Evolutionary conservation across 345 rosid genomes (phyloP).

Genomic region (Triadica sebifera): DNA sequence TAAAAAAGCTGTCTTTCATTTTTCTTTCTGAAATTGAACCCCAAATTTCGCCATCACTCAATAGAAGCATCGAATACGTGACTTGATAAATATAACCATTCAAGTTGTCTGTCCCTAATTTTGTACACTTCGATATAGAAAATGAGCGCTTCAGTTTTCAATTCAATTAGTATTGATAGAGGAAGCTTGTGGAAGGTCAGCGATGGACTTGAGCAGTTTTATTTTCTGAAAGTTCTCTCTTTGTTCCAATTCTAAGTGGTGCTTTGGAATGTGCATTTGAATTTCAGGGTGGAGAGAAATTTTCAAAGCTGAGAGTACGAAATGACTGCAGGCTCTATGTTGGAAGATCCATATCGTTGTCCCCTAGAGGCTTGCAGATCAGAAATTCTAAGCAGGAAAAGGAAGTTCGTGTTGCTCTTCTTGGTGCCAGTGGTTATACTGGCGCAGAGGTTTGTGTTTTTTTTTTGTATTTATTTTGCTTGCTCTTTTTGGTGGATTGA

Average conservation of each 20-base stretch:
- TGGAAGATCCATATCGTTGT: constrained; percentile 38
- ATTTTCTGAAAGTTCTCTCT: not conserved
- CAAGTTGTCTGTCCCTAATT: not conserved
- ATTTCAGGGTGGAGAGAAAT: constrained; percentile 22
- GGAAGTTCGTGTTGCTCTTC: constrained; percentile 76
- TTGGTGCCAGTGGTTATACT: constrained; percentile 99
- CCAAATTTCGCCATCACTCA: not conserved
- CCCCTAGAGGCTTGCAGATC: constrained; percentile 40
- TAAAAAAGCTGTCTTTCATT: not conserved
- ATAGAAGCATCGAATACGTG: not conserved
- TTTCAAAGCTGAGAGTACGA: not conserved
- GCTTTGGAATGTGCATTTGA: too few species aligned
- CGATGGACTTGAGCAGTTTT: not conserved
- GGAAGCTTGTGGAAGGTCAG: constrained; percentile 50
- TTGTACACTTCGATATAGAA: constrained; percentile 14
- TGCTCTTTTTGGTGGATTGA: not conserved
- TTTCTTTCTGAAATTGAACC: too few species aligned
- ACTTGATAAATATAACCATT: not conserved
- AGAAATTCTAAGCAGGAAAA: constrained; percentile 37
- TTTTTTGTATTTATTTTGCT: too few species aligned
- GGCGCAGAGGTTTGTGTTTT: constrained; percentile 80
- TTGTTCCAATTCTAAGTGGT: not conserved
- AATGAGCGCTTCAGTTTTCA: constrained; percentile 42
- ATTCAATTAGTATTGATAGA: constrained; percentile 28
- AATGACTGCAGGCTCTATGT: constrained; percentile 9